phyloP scores from a whole-genome alignment of 129 eudicot species.

The Silybum marianum region DNA sequence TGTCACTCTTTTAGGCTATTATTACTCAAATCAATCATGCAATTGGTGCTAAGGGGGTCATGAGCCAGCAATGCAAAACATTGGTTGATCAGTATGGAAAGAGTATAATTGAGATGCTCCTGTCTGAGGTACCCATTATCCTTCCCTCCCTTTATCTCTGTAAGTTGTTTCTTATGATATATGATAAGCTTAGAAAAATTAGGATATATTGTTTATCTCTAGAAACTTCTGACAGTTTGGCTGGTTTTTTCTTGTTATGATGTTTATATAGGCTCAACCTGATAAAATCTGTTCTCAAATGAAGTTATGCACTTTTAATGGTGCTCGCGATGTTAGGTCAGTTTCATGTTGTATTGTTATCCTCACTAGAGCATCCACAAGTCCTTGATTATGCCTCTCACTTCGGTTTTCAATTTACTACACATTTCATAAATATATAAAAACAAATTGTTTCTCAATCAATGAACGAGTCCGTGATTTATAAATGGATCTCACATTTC shows the following conservation, averaged over 20 bases:
- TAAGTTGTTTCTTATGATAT: neutral
- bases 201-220: neutral
- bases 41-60: conserved; percentile 95
- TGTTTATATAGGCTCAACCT: conserved; percentile 62
- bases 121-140: conserved; percentile 55
- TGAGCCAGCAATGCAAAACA: conserved; percentile 94
- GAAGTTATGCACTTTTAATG: conserved; percentile 73
- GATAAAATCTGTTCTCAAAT: conserved; percentile 73
- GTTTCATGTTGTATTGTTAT: conserved; percentile 19
- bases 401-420: neutral
- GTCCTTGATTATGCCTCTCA: neutral
- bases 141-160: neutral
- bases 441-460: neutral
- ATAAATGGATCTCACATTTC: neutral
- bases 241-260: conserved; percentile 10
- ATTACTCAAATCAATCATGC: conserved; percentile 86
- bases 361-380: neutral
- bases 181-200: neutral
- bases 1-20: conserved; percentile 49
- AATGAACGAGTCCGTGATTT: neutral
- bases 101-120: conserved; percentile 72
- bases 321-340: conserved; percentile 71
- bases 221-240: neutral
- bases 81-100: conserved; percentile 78
- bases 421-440: neutral